Evolutionary conservation across 306 rosid genomes (phyloP), one percentile per base, ranked within the genome.

Genomic region (Lagenaria siceraria): DNA sequence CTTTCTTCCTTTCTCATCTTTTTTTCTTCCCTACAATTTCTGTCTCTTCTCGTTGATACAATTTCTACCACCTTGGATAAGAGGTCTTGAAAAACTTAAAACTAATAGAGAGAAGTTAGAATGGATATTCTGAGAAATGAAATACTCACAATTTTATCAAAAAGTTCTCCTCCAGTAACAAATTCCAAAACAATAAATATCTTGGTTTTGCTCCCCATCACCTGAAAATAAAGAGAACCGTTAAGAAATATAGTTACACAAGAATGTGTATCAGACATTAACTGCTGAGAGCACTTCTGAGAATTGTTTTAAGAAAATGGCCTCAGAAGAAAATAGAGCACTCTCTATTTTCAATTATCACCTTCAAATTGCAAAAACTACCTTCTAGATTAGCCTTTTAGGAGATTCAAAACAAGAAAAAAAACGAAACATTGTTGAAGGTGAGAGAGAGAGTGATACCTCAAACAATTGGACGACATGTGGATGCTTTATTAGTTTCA

Each of bases 401-500:
- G 51, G 3, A 33, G 24, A 63, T 33, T 19, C 49, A 19, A 21
- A 66, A 66, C 29, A 38, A 65, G 7, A 62, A 27, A 62, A 5
- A 7, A 29, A 62, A 25, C 4, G 35, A 64, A 29, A 58, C 78
- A 14, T 31, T 5, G 74, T 21, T n/a, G 52, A 38, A 40, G 18
- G 29, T 19, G 52, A 48, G 62, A 80, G 76, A 38, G 13, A 42
- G 74, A 81, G 71, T 69, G 75, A 75, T 40, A 94, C 99, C 99
- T 95, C 99, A 64, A 76, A 90, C 58, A 92, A 77, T 81, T 38
- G 87, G 60, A 95, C 97, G 77, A 95, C 99, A 83, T 95, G 88
- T 21, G 99, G 99, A 89, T 95, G 99, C 91, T 90, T 89, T 79
- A 95, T 87, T 80, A 95, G 83, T 87, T 95, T 95, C 99, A 95